phyloP scores from a whole-genome alignment of 768 basidiomycete genomes.

The Lactarius pseudohatsudake region DNA sequence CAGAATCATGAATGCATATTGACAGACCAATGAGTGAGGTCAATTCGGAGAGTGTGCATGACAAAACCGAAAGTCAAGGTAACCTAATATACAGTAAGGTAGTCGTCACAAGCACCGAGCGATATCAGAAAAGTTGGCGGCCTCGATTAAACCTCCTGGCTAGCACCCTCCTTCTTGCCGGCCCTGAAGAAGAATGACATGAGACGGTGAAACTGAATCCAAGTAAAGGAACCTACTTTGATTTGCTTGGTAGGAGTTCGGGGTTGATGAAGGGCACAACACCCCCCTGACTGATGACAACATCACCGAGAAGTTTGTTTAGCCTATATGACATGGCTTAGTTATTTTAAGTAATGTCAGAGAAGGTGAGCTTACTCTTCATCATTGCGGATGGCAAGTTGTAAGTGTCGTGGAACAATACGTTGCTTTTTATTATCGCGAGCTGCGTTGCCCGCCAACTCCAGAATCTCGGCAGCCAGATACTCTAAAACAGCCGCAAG shows the following conservation, averaged over 20 bases:
- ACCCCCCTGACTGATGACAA: slow-evolving; percentile 95
- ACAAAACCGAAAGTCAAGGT: neutral
- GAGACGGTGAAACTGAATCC: neutral
- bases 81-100: slow-evolving; percentile 23
- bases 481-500: slow-evolving; percentile 91
- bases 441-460: slow-evolving; percentile 85
- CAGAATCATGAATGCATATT: too few relatives aligned
- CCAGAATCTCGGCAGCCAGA: slow-evolving; percentile 90
- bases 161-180: slow-evolving; percentile 47
- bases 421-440: slow-evolving; percentile 88
- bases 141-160: slow-evolving; percentile 42
- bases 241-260: slow-evolving; percentile 52
- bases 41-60: neutral
- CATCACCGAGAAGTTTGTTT: slow-evolving; percentile 70
- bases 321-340: slow-evolving; percentile 42
- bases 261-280: slow-evolving; percentile 82
- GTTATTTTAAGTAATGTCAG: too few relatives aligned
- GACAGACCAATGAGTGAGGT: too few relatives aligned
- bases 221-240: slow-evolving; percentile 31
- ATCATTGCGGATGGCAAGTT: slow-evolving; percentile 90
- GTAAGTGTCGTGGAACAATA: slow-evolving; percentile 91
- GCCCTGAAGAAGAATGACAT: slow-evolving; percentile 28
- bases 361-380: slow-evolving; percentile 59
- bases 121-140: neutral
- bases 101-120: slow-evolving; percentile 14